These are phyloP conservation scores for Paecilomyces sp. DNA, from an alignment of 2,329 filamentous ascomycete genomes.

Conservation along the genomic window DNA sequence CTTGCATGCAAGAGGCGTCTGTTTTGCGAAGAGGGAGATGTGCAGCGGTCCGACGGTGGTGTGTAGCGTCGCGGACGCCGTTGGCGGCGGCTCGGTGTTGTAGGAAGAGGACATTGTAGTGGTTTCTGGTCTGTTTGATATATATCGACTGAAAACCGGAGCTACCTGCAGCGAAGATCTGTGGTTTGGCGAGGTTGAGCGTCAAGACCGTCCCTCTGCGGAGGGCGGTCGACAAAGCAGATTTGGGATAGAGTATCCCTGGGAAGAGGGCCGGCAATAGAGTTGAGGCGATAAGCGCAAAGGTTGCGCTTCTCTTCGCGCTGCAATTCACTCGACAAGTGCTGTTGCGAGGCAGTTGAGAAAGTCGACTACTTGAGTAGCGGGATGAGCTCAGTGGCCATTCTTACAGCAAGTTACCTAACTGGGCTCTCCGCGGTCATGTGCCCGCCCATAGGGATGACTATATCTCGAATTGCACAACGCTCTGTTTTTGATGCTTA, in stretches of 20 bases:
- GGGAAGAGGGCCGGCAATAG: not conserved
- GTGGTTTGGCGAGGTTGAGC: not conserved
- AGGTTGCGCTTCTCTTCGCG: not conserved
- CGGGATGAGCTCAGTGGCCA: not conserved
- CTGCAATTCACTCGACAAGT: not conserved
- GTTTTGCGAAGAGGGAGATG: conserved; percentile 90
- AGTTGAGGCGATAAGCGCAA: not conserved
- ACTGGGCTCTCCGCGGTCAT: not conserved
- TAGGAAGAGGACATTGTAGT: conserved; percentile 75
- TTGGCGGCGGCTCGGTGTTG: conserved; percentile 90
- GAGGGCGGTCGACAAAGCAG: not conserved
- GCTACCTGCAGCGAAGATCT: not conserved
- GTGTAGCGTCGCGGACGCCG: conserved; percentile 82
- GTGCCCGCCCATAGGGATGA: not conserved
- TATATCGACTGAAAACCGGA: not conserved
- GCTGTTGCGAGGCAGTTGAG: not conserved
- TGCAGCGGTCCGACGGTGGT: conserved; percentile 85
- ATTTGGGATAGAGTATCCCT: not conserved
- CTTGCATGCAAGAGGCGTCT: conserved; percentile 81
- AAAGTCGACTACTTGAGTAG: not conserved
- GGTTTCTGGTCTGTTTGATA: not conserved
- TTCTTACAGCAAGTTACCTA: not conserved
- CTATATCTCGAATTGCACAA: too few species aligned
- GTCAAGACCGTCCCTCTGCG: not conserved
- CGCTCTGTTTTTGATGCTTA: too few species aligned